These are phyloP conservation scores for Tetradesmus obliquus DNA, from an alignment of 139 green algal genomes.

Conservation along the genomic window DNA sequence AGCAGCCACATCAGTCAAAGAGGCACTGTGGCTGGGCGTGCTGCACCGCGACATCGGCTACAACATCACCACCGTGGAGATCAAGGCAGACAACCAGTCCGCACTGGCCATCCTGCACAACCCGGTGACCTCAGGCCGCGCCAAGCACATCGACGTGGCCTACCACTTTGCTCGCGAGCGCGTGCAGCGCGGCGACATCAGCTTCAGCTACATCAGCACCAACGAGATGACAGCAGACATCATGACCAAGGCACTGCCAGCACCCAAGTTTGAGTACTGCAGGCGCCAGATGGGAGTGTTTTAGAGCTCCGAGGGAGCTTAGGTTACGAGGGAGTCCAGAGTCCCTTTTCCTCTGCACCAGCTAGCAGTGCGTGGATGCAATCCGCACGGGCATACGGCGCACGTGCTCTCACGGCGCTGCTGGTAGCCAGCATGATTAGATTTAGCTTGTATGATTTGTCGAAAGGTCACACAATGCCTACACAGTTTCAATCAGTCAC, in stretches of 20 bases:
- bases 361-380: no score
- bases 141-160: conserved; percentile 62
- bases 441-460: no score
- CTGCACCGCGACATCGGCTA: conserved; percentile 51
- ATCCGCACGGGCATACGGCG: no score
- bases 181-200: conserved; percentile 41
- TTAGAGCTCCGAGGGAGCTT: no score
- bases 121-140: conserved; percentile 35
- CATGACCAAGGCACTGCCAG: conserved; percentile 54
- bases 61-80: neutral
- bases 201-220: conserved; percentile 37
- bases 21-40: conserved; percentile 57
- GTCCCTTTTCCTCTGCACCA: no score
- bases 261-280: conserved; percentile 40
- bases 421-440: no score
- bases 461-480: no score
- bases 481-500: no score
- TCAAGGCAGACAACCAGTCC: conserved; percentile 53
- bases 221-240: conserved; percentile 49
- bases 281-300: conserved; percentile 37
- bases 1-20: conserved; percentile 53
- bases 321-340: no score
- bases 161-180: conserved; percentile 57
- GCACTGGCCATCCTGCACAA: conserved; percentile 57
- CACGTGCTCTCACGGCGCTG: no score